Percentiles rank a stretch among this genome's conserved stretches.
Conservation (phyloP, 768 basidiomycete species). For the Calvatia gigantea region DNA sequence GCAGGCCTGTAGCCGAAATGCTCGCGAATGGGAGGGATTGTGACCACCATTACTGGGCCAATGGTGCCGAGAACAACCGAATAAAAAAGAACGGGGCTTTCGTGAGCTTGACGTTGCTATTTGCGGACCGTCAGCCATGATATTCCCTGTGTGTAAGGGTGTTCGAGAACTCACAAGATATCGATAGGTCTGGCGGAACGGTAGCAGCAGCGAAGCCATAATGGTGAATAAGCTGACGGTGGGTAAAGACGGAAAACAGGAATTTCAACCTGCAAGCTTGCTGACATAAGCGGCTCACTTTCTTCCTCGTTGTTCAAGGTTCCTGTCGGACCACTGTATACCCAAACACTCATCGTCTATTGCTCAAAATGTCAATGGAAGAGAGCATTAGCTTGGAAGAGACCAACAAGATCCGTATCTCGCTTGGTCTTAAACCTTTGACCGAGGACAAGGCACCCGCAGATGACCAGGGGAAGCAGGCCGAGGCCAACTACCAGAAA, state of each 20-base stretch:
- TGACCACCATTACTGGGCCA: constrained; percentile 71
- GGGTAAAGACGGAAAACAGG: neutral
- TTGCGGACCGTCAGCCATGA: neutral
- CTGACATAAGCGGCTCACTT: constrained; percentile 6
- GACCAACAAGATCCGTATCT: constrained; percentile 94
- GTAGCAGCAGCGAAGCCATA: constrained; percentile 44
- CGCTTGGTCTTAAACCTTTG: constrained; percentile 90
- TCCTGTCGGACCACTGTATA: constrained; percentile 1
- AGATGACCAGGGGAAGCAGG: constrained; percentile 76
- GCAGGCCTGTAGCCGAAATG: constrained; percentile 68
- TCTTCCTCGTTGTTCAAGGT: neutral
- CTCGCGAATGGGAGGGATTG: constrained; percentile 77
- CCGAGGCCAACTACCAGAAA: constrained; percentile 83
- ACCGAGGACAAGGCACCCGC: constrained; percentile 73
- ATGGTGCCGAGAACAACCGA: constrained; percentile 70
- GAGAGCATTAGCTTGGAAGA: constrained; percentile 90
- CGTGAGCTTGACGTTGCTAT: constrained; percentile 89
- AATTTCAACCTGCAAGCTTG: constrained; percentile 5
- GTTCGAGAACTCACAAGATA: constrained; percentile 31
- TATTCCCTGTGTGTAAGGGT: neutral
- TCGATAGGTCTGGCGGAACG: constrained; percentile 52
- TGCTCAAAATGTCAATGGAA: constrained; percentile 62
- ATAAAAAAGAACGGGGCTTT: constrained; percentile 88
- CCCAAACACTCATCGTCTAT: constrained; percentile 20
- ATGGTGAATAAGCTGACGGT: constrained; percentile 4